Evolutionary conservation across 164 flowering plant genomes (phyloP), one percentile per base, ranked within the genome.

Genomic region (Magnolia sinica): DNA sequence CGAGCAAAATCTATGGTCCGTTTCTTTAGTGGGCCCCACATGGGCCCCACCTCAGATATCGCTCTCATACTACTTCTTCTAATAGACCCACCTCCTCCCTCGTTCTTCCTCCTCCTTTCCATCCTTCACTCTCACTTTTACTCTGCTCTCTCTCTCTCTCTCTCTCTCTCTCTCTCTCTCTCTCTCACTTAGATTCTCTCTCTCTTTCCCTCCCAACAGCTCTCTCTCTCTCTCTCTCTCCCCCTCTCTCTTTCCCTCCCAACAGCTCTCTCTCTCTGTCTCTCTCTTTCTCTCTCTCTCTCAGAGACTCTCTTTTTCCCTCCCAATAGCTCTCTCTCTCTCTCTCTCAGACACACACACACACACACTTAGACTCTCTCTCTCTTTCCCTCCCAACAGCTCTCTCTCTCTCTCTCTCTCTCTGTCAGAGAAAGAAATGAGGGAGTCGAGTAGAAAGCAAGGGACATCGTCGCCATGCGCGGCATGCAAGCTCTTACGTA

Each of bases 401-500:
- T 3, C 16, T 20, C 68, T 72, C 58, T 52, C 58, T 52, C 59
- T 52, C 22, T 64, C n/a, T n/a, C 24, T 64, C 24, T 22, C 68
- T 64, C 24, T 24, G n/a, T 29, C 45, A 18, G 7, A 72, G 45
- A 24, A 68, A 22, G 65, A 2, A 49, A 83, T 83, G 83, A 89
- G 86, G 77, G 92, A 86, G 64, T 75, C 74, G 50, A 80, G 85
- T 19, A 83, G 87, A 69, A 89, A 86, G 74, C 88, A 86, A 79
- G 90, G 89, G 8, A 83, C 89, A 13, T 77, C 87, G 8, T 83
- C 97, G 3, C 97, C 97, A 20, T 93, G 97, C 76, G 97, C 97
- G 2, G 97, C 97, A 5, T 93, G 97, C 83, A 93, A 93, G 87
- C 88, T 93, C 74, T 88, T 93, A 0, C 74, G 97, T 72, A 73